Conservation (phyloP, 495 filamentous ascomycete species). For the Symbiotaphrina buchneri region DNA sequence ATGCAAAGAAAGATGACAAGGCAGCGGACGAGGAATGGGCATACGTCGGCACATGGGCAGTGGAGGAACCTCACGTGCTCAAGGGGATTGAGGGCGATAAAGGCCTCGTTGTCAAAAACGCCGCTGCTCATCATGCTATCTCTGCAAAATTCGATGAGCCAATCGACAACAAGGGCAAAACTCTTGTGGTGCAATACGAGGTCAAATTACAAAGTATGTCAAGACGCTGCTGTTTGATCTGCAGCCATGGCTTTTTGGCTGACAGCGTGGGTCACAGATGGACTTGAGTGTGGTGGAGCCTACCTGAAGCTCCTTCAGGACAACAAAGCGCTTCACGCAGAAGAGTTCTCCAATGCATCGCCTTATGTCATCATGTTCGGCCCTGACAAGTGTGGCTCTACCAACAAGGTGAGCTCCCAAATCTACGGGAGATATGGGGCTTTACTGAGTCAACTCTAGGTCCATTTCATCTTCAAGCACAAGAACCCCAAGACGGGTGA, state of each 20-base stretch:
- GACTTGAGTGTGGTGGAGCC: constrained; percentile 93
- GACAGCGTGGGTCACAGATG: constrained; percentile 28
- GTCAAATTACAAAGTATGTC: constrained; percentile 93
- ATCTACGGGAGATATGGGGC: too few species aligned
- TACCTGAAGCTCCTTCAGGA: constrained; percentile 99
- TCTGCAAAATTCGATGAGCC: constrained; percentile 95
- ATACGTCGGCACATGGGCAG: constrained; percentile 89
- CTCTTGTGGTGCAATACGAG: constrained; percentile 94
- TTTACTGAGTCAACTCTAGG: constrained; percentile 16
- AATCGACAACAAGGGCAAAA: constrained; percentile 92
- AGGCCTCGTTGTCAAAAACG: constrained; percentile 92
- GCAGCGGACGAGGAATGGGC: constrained; percentile 86
- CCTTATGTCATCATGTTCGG: constrained; percentile 99
- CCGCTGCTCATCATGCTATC: constrained; percentile 95
- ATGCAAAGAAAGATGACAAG: constrained; percentile 90
- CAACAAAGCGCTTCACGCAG: constrained; percentile 86
- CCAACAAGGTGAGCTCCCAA: constrained; percentile 81
- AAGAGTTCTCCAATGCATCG: constrained; percentile 93
- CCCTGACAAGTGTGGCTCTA: constrained; percentile 96
- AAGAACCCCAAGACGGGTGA: constrained; percentile 99
- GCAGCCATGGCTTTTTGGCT: constrained; percentile 5
- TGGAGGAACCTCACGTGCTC: constrained; percentile 81
- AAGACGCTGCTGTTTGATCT: constrained; percentile 7
- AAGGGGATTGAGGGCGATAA: constrained; percentile 94
- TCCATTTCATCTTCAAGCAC: constrained; percentile 99